Evolutionary conservation across 2,329 filamentous ascomycete genomes (phyloP), one percentile per base, ranked within the genome.

Genomic region (Geoglossum cookeanum): DNA sequence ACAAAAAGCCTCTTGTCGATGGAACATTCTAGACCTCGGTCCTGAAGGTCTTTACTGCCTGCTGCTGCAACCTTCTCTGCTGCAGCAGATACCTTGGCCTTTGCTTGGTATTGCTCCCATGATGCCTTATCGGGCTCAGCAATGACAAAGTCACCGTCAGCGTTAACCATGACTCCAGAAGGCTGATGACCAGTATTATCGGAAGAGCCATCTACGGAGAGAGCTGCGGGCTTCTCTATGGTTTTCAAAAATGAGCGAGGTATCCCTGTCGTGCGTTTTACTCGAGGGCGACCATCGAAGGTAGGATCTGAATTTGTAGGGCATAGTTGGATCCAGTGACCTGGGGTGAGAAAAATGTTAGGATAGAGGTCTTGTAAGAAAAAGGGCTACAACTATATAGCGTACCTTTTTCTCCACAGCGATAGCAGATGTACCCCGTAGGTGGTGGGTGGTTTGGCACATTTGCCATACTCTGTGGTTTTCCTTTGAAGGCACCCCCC

Each of bases 271-370:
- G 92, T 97, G 60, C 91, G 84, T 75, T 96, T 97, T 62, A 97
- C 87, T 60, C 91, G 83, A 55, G 90, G 88, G 57, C 88, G 85
- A 63, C 90, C 90, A 71, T 98, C 92, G 69, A 90, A 97, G 60
- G 89, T 90, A 2, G 92, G 91, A 63, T 98, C 90, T 68, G 95
- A 88, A 69, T 98, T 98, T n/a, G 91, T 98, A 5, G 92, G 92
- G 66, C 92, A 98, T 56, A 87, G 80, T 72, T 97, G 91, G 61
- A 98, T 98, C 91, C 91, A 98, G 69, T 98, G 92, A n/a, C 90
- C 75, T 78, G 61, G 7, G 58, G n/a, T 32, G 22, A 15, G 17
- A 37, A 44, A 39, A 58, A 57, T 58, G 61, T 72, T 64, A 71
- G 66, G 58, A 56, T 57, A 55, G 49, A 22, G 22, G 22, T 22